A percentile compares a stretch with the other conserved stretches of the same genome.
Conservation (phyloP, 805 yeast species). For the Ogataea degrootiae region DNA sequence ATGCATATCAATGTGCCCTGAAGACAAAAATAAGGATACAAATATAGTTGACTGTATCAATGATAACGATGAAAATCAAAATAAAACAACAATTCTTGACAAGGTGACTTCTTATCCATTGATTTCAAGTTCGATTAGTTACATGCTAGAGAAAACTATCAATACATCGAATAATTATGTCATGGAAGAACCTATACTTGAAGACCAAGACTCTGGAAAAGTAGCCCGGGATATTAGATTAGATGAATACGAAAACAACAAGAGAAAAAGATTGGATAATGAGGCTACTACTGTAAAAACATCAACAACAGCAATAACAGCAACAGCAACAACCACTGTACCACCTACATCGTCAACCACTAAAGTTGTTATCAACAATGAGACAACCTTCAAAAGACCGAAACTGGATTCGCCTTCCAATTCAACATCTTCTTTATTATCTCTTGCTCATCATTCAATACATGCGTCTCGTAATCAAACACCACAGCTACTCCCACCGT, state of each 20-base stretch:
- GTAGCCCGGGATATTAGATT: not conserved
- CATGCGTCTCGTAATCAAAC: too few relatives aligned
- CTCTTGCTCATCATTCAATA: too few relatives aligned
- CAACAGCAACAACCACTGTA: not conserved
- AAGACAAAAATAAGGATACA: not conserved
- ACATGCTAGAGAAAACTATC: slow-evolving; percentile 33
- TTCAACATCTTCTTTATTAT: too few relatives aligned
- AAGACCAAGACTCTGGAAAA: not conserved
- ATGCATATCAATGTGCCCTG: not conserved
- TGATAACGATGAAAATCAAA: not conserved
- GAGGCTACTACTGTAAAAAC: not conserved
- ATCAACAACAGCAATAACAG: not conserved
- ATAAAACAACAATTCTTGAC: slow-evolving; percentile 25
- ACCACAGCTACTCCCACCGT: too few relatives aligned
- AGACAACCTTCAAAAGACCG: not conserved
- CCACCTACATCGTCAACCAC: not conserved
- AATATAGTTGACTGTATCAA: not conserved
- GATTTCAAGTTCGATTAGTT: slow-evolving; percentile 32
- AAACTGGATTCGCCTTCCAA: not conserved
- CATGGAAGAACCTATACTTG: slow-evolving; percentile 1
- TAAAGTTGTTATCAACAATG: not conserved
- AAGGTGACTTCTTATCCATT: slow-evolving; percentile 34
- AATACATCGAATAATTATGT: slow-evolving; percentile 24
- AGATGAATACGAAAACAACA: slow-evolving; percentile 3
- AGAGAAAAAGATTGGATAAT: slow-evolving; percentile 14